These are phyloP conservation scores for Tolypocladium paradoxum DNA, from an alignment of 2,329 filamentous ascomycete species.

Conservation along the genomic window DNA sequence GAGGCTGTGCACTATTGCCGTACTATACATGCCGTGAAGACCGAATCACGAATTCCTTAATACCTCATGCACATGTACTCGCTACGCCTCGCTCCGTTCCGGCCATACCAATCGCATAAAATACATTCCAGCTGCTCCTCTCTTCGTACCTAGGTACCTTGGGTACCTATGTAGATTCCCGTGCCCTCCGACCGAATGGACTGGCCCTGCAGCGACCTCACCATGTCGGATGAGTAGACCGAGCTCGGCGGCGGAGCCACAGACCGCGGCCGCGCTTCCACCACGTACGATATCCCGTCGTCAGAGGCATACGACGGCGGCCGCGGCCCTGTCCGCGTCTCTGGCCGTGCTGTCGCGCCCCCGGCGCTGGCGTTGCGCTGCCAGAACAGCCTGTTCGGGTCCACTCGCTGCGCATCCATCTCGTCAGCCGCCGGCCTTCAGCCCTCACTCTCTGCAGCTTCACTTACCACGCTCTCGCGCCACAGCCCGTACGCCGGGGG, in stretches of 20 bases:
- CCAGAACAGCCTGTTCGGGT: constrained; percentile 76
- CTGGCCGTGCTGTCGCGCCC: constrained; percentile 11
- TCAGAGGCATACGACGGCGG: constrained; percentile 71
- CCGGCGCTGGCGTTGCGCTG: constrained; percentile 45
- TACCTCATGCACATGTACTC: background rate
- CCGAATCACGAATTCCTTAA: background rate
- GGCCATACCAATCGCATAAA: background rate
- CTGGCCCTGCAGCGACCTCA: background rate
- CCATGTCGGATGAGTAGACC: background rate
- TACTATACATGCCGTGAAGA: background rate
- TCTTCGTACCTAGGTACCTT: too few relatives aligned
- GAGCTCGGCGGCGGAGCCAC: constrained; percentile 36
- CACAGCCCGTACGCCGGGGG: constrained; percentile 82
- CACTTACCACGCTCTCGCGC: constrained; percentile 69
- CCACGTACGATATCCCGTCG: constrained; percentile 61
- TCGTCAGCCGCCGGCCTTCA: constrained; percentile 2
- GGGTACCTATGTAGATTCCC: too few relatives aligned
- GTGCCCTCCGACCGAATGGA: background rate
- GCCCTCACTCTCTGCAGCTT: background rate
- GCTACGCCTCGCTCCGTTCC: background rate
- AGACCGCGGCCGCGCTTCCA: constrained; percentile 54
- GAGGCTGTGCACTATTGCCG: background rate
- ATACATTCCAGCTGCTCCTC: background rate
- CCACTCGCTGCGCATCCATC: constrained; percentile 45
- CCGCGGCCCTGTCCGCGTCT: constrained; percentile 26